A percentile compares a stretch with the other conserved stretches of the same genome.
Evolutionary conservation across 352 stramenopile species (phyloP).

Genomic region (Pythium rishiriense): DNA sequence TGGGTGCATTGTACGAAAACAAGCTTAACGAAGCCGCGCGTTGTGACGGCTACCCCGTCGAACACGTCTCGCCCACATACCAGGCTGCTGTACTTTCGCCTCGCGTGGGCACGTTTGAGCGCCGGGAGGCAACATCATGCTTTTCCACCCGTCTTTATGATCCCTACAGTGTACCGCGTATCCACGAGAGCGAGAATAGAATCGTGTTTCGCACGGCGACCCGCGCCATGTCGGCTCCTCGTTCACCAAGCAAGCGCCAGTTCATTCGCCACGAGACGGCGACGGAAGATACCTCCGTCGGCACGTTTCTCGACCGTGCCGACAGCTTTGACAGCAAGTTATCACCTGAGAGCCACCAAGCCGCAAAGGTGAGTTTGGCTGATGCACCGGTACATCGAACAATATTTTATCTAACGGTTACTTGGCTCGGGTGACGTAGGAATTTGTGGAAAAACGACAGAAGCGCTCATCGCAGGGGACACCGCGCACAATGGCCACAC

Average conservation of each 20-base stretch:
- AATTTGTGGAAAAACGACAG: conserved; percentile 68
- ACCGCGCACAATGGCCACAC: conserved; percentile 60
- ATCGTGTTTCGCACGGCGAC: conserved; percentile 11
- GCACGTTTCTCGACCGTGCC: not conserved
- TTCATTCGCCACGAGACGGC: conserved; percentile 2
- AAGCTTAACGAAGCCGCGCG: not conserved
- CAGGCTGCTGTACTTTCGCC: not conserved
- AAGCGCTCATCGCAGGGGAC: conserved; percentile 48
- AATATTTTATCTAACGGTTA: not conserved
- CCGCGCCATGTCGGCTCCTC: not conserved
- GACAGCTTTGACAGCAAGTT: conserved; percentile 34
- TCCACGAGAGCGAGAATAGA: not conserved
- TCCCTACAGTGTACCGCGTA: not conserved
- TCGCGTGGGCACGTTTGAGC: not conserved
- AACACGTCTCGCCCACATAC: conserved; percentile 5
- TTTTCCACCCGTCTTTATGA: not conserved
- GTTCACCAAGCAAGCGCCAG: conserved; percentile 1
- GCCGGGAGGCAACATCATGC: not conserved
- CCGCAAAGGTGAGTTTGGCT: conserved; percentile 40
- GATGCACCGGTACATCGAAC: too few species aligned
- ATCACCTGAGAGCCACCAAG: conserved; percentile 49
- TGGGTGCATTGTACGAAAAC: not conserved
- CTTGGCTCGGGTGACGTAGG: conserved; percentile 24
- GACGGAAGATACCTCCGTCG: not conserved
- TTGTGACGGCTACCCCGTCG: conserved; percentile 5